phyloP scores from a whole-genome alignment of 108 stramenopile species.

The Stephanodiscus minutulus region DNA sequence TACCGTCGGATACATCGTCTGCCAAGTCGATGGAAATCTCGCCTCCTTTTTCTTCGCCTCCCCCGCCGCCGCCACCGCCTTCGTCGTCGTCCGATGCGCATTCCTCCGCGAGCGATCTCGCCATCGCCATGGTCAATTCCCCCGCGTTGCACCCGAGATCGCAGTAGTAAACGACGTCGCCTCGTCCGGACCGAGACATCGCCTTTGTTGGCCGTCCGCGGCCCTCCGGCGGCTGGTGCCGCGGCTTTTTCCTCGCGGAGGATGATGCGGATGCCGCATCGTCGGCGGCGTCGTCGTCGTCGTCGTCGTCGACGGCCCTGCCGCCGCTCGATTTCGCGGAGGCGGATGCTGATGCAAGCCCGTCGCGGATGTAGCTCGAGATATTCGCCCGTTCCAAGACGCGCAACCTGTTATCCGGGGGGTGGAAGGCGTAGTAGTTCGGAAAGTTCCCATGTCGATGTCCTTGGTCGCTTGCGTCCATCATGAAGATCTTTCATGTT shows the following conservation, averaged over 20 bases:
- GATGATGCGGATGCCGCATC: background rate
- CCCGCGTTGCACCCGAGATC: conserved; percentile 66
- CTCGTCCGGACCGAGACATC: background rate
- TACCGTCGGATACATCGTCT: background rate
- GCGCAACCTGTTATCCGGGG: conserved; percentile 40
- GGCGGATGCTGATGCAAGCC: background rate
- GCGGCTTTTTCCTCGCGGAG: background rate
- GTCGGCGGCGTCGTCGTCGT: conserved; percentile 4
- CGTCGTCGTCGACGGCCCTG: background rate
- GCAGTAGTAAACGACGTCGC: conserved; percentile 43
- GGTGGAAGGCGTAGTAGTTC: conserved; percentile 61
- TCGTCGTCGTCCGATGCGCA: background rate
- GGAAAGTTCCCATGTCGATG: conserved; percentile 58
- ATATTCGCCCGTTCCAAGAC: conserved; percentile 23
- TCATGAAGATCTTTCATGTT: no score
- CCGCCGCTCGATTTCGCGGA: background rate
- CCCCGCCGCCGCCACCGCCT: background rate
- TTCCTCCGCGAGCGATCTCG: conserved; percentile 3
- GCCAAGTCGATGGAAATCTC: no score
- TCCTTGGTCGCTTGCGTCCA: conserved; percentile 6
- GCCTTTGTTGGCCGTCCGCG: no score
- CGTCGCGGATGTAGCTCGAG: conserved; percentile 16
- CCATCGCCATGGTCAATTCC: conserved; percentile 54
- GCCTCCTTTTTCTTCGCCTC: background rate
- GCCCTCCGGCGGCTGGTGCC: background rate